Conservation (phyloP, 129 eudicot genomes). For the Logfia minima region DNA sequence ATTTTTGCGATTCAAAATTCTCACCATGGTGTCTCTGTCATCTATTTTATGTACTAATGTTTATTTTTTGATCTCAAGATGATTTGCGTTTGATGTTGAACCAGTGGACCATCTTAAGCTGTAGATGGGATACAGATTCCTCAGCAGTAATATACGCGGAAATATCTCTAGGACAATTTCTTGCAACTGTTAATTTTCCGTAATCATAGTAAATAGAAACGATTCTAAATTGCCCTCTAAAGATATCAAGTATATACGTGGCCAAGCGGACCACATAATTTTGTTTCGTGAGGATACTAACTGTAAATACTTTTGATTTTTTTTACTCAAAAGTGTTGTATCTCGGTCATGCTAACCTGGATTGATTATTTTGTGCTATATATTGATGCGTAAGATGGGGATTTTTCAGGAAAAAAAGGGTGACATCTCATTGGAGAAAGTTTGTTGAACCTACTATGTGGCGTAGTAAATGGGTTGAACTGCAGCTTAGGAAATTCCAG, state of each 20-base stretch:
- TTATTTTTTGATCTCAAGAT: no score
- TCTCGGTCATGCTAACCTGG: neutral
- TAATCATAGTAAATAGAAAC: neutral
- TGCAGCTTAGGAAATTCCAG: slow-evolving; percentile 60
- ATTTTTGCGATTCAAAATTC: no score
- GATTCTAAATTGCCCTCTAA: neutral
- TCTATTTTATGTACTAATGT: no score
- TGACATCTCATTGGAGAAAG: slow-evolving; percentile 79
- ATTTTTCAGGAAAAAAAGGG: slow-evolving; percentile 63
- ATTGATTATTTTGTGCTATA: slow-evolving; percentile 2
- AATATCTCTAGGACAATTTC: neutral
- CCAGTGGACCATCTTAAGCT: no score
- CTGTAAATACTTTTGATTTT: neutral
- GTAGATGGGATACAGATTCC: neutral
- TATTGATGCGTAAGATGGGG: slow-evolving; percentile 25
- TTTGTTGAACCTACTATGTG: slow-evolving; percentile 72
- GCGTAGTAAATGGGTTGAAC: slow-evolving; percentile 88
- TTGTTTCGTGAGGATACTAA: neutral
- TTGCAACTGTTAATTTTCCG: neutral
- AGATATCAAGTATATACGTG: neutral
- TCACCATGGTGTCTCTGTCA: no score
- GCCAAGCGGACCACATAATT: neutral
- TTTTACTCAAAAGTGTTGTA: neutral
- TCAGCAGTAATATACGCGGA: neutral
- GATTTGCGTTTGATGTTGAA: no score